These are phyloP conservation scores for Metschnikowia sp. DNA, from an alignment of 805 yeast species.

Conservation along the genomic window DNA sequence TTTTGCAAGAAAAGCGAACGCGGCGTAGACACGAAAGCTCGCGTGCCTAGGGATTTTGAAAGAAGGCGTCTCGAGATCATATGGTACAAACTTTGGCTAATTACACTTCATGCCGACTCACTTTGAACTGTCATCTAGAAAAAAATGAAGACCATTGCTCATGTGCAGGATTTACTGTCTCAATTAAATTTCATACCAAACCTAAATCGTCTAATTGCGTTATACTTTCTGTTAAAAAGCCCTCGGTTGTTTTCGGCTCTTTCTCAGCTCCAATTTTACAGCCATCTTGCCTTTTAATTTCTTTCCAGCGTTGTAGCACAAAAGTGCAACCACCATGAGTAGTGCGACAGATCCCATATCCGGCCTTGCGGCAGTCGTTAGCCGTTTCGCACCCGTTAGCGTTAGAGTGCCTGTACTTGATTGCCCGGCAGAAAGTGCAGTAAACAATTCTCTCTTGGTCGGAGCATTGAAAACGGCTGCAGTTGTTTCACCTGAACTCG, in stretches of 20 bases:
- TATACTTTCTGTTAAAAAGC: not conserved
- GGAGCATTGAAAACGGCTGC: constrained; percentile 3
- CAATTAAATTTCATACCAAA: not conserved
- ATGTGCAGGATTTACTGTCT: not conserved
- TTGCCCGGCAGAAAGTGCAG: no score
- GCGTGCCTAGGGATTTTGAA: constrained; percentile 1
- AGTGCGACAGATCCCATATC: constrained; percentile 9
- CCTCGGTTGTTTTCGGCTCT: not conserved
- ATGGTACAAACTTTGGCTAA: not conserved
- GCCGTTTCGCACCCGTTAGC: constrained; percentile 1
- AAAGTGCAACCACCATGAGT: constrained; percentile 4
- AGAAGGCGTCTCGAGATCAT: constrained; percentile 7
- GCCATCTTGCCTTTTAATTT: not conserved
- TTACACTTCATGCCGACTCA: not conserved
- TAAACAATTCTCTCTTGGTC: not conserved
- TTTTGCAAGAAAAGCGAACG: constrained; percentile 27
- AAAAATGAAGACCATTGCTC: not conserved
- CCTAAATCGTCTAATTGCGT: not conserved
- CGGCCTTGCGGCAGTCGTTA: not conserved
- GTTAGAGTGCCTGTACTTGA: not conserved
- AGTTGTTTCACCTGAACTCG: constrained; percentile 2
- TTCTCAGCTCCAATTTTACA: not conserved
- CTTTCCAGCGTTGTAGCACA: constrained; percentile 1
- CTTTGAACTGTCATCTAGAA: not conserved
- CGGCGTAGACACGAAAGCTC: constrained; percentile 11